Evolutionary conservation across 441 rosid genomes (phyloP), one percentile per base, ranked within the genome.

Genomic region (Geranium incanum): DNA sequence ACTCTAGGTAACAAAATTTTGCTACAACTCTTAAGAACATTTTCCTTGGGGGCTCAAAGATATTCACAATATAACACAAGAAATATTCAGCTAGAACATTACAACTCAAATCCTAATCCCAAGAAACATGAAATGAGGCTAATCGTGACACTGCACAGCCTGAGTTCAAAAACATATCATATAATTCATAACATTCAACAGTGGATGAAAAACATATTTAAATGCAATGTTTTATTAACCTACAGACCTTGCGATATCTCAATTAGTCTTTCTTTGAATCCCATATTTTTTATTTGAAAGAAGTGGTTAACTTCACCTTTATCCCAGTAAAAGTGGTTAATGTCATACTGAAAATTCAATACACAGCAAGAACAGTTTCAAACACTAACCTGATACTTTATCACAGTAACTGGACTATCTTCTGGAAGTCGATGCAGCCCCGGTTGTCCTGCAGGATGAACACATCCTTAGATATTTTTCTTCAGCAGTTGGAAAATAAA

Each of bases 361-460:
- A 50, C 21, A 59, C 33, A 59, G 8, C 23, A 57, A 19, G 23
- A 57, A 57, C 28, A 8, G 65, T 6, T n/a, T 6, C 36, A 19
- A 59, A 59, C 4, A 59, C 65, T 59, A 19, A 59, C 65, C 65
- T 19, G 33, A 59, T 59, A 8, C 33, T 21, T 59, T 7, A 21
- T 59, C 2, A 59, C 36, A 59, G 65, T 6, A 8, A n/a, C 65
- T 59, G 65, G 65, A 78, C 81, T 78, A 85, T 84, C 86, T 79
- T 82, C 83, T 80, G 72, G 82, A 77, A 66, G 77, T 62, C 73
- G 79, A 28, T 18, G 79, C 68, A 68, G 81, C 75, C 59, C 86
- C 82, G 65, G 77, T 77, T 71, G 75, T 70, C 86, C 91, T 87
- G 81, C 81, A 78, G 75, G 39, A 68, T 50, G 39, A 12, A 66